Percentiles rank a stretch among this genome's conserved stretches.
phyloP scores from a whole-genome alignment of 306 rosid genomes.

The Cicer arietinum region DNA sequence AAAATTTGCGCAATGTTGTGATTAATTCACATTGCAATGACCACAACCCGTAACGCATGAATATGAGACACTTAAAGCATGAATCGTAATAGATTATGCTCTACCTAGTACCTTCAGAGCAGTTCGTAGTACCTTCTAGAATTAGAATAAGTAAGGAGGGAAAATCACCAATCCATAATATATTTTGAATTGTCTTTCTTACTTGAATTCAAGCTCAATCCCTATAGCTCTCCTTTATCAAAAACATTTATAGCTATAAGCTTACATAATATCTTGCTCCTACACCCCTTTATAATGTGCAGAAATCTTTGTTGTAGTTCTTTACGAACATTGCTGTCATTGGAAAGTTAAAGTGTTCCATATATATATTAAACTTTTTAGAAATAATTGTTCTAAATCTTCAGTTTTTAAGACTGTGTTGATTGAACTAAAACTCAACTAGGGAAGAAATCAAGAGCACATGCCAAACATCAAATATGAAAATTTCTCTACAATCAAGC shows the following conservation, averaged over 20 bases:
- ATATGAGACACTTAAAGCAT: slow-evolving; percentile 1
- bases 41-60: no score
- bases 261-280: neutral
- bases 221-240: neutral
- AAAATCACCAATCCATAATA: neutral
- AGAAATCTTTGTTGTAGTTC: neutral
- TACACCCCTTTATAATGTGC: neutral
- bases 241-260: neutral
- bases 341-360: slow-evolving; percentile 1
- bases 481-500: slow-evolving; percentile 6
- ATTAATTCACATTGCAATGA: no score
- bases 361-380: neutral
- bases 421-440: slow-evolving; percentile 11
- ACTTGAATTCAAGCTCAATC: slow-evolving; percentile 1
- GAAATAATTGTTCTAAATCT: slow-evolving; percentile 1
- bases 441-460: slow-evolving; percentile 18
- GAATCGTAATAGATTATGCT: neutral
- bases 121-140: slow-evolving; percentile 14
- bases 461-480: neutral
- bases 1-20: no score
- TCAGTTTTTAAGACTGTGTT: neutral
- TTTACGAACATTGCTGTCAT: slow-evolving; percentile 14
- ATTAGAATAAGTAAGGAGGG: no score
- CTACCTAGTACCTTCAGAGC: slow-evolving; percentile 9
- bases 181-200: neutral